These are phyloP conservation scores for Casuarina equisetifolia DNA, from an alignment of 306 rosid genomes.

Conservation along the genomic window DNA sequence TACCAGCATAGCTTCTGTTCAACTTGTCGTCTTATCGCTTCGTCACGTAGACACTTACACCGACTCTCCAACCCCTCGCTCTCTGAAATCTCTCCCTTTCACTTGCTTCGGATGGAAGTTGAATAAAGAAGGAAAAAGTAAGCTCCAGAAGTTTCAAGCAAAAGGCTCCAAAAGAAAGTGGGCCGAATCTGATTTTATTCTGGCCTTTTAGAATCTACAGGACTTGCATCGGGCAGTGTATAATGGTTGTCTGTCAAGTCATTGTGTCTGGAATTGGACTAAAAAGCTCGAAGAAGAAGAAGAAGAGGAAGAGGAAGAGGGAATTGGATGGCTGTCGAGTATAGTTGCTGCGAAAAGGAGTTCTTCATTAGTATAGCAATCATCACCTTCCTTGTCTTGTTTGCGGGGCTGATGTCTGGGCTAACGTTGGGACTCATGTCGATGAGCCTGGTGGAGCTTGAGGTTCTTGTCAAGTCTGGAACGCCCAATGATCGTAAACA, in stretches of 20 bases:
- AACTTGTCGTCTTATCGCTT: too few relatives aligned
- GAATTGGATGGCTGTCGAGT: constrained; percentile 61
- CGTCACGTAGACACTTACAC: background rate
- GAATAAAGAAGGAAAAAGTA: background rate
- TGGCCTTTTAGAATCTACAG: background rate
- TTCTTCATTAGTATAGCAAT: constrained; percentile 59
- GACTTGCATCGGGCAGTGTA: background rate
- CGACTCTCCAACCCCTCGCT: background rate
- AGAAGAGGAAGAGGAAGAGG: constrained; percentile 7
- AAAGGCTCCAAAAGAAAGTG: background rate
- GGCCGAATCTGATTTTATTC: constrained; percentile 18
- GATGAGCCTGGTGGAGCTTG: constrained; percentile 93
- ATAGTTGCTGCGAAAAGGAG: constrained; percentile 49
- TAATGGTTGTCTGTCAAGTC: background rate
- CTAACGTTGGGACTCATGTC: constrained; percentile 98
- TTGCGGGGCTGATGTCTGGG: constrained; percentile 95
- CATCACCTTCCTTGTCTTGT: constrained; percentile 57
- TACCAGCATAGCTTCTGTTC: too few relatives aligned
- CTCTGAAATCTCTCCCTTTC: background rate
- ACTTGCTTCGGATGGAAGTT: background rate
- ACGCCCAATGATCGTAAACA: constrained; percentile 65
- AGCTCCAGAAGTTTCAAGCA: background rate
- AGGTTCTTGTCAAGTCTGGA: constrained; percentile 87
- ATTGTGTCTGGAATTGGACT: background rate
- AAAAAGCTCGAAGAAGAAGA: background rate